Evolutionary conservation across 805 yeast species (phyloP), one percentile per base, ranked within the genome.

Genomic region (Candida schatavii): DNA sequence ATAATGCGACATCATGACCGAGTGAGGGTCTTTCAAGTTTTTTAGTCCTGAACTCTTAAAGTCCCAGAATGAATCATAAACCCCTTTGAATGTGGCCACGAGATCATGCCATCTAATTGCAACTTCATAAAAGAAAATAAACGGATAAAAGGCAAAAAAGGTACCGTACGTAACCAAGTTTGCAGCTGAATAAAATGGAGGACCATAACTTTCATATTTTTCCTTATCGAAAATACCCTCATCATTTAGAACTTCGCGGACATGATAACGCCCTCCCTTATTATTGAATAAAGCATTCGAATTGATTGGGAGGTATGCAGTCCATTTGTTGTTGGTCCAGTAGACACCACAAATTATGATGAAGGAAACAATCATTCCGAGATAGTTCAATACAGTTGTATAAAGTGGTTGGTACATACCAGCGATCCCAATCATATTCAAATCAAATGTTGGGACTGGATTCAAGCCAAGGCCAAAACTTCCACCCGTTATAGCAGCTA

Each of bases 161-260:
- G 75, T 66, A 31, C 81, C 80, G 47, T 75, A 77, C 23, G 63
- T 55, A 11, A 78, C 72, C 44, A 77, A 54, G 50, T 74, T 73
- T 3, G 75, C 81, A 5, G 83, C 82, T 17, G 77, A 50, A 52
- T 75, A 77, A 56, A 67, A 79, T 9, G 84, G 83, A 7, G 81
- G 78, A 2, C 82, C 78, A 46, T 77, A 75, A 6, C 47, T 44
- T 38, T 63, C 61, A 51, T 77, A 77, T 46, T 68, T 69, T 4
- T 46, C 52, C 10, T 51, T 42, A 49, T 76, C 79, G 19, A 78
- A 60, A 2, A 29, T 10, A 10, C 35, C 23, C 5, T 10, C 14
- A 3, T 23, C 39, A 27, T 29, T 36, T 22, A 36, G 19, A 25
- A 36, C 20, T 18, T 26, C 13, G 9, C 17, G 9, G 20, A 36